A percentile compares a stretch with the other conserved stretches of the same genome.
Conservation (phyloP, 2,329 filamentous ascomycete genomes). For the Colletotrichum noveboracense region DNA sequence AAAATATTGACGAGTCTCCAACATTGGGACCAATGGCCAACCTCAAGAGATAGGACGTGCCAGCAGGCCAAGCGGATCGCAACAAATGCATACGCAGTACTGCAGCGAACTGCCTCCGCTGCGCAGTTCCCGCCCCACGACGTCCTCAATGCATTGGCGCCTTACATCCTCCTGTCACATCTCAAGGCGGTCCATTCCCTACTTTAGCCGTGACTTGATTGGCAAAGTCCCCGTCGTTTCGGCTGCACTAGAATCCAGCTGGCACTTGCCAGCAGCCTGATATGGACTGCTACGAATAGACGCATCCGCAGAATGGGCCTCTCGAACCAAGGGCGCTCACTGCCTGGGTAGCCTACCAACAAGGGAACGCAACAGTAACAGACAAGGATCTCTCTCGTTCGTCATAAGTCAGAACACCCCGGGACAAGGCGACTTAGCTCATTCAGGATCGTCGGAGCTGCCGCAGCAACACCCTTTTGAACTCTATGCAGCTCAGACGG, state of each 20-base stretch:
- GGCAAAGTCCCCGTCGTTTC: background rate
- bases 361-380: background rate
- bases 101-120: background rate
- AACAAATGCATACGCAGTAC: background rate
- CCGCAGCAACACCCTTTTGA: slow-evolving; percentile 3
- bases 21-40: background rate
- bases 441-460: background rate
- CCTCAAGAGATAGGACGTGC: background rate
- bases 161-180: background rate
- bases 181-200: background rate
- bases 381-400: background rate
- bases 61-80: background rate
- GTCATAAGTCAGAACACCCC: background rate
- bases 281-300: background rate
- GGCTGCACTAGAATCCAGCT: background rate
- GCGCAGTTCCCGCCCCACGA: background rate
- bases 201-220: background rate
- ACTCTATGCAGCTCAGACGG: background rate
- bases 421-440: background rate
- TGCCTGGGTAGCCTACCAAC: background rate
- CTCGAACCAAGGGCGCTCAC: background rate
- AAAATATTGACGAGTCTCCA: background rate
- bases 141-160: slow-evolving; percentile 15
- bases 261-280: background rate
- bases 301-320: background rate